Percentiles rank a stretch among this genome's conserved stretches.
These are phyloP conservation scores for Collybia nuda DNA, from an alignment of 768 basidiomycete genomes.

Conservation along the genomic window DNA sequence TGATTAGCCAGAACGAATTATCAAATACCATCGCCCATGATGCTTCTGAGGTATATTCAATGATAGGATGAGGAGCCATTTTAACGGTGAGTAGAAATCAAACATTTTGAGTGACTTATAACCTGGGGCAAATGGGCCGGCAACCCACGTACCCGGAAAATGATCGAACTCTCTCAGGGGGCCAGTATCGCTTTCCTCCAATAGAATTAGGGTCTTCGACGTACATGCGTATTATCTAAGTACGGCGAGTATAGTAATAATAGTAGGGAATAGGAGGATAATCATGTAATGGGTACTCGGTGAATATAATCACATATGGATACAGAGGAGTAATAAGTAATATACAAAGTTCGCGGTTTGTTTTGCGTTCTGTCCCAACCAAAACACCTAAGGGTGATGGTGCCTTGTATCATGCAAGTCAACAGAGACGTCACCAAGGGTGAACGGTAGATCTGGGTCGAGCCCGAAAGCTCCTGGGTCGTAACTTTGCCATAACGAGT, in stretches of 20 bases:
- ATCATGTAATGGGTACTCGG: not conserved
- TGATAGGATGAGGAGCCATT: conserved; percentile 71
- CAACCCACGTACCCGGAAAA: conserved; percentile 9
- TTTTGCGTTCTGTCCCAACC: not conserved
- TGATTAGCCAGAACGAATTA: not conserved
- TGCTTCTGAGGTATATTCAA: conserved; percentile 76
- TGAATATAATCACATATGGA: conserved; percentile 6
- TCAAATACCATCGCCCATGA: conserved; percentile 82
- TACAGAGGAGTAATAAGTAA: conserved; percentile 10
- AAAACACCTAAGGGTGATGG: conserved; percentile 17
- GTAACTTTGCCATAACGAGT: conserved; percentile 61
- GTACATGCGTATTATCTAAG: not conserved
- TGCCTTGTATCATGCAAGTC: conserved; percentile 35
- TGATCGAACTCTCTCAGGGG: too few relatives aligned
- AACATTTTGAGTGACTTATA: not conserved
- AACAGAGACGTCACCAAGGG: conserved; percentile 41
- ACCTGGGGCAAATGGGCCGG: conserved; percentile 6
- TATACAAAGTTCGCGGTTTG: conserved; percentile 3
- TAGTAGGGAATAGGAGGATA: not conserved
- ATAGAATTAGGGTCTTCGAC: not conserved
- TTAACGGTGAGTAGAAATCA: conserved; percentile 5
- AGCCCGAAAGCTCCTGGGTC: conserved; percentile 73
- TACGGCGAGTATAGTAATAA: not conserved
- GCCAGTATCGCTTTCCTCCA: not conserved
- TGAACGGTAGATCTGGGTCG: conserved; percentile 79